phyloP scores from a whole-genome alignment of 495 filamentous ascomycete genomes.

The Diplogelasinospora grovesii region DNA sequence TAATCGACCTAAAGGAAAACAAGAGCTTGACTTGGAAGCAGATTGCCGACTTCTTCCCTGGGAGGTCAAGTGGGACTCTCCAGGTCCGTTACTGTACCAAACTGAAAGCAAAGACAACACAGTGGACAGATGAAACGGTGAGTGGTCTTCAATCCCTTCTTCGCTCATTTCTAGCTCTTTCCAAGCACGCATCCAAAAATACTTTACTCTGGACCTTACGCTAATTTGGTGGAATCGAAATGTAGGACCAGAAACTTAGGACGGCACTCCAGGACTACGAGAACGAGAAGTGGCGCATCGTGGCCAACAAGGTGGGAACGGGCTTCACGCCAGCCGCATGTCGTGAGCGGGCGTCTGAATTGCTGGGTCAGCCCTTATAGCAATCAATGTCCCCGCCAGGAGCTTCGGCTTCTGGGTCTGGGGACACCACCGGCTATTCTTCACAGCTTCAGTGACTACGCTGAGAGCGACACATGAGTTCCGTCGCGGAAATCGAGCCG shows the following conservation, averaged over 20 bases:
- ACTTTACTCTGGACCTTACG: neutral
- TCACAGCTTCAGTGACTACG: slow-evolving; percentile 31
- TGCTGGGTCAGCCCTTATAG: slow-evolving; percentile 46
- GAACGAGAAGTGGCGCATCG: slow-evolving; percentile 80
- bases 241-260: slow-evolving; percentile 68
- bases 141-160: slow-evolving; percentile 24
- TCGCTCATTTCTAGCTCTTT: neutral
- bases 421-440: slow-evolving; percentile 40
- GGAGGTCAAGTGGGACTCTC: slow-evolving; percentile 76
- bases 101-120: slow-evolving; percentile 83
- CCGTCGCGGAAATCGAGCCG: neutral
- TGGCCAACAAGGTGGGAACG: slow-evolving; percentile 78
- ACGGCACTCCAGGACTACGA: slow-evolving; percentile 82
- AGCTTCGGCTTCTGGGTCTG: slow-evolving; percentile 45
- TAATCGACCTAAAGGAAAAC: slow-evolving; percentile 86
- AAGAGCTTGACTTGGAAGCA: slow-evolving; percentile 93
- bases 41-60: slow-evolving; percentile 90
- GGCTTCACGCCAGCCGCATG: slow-evolving; percentile 81
- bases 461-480: slow-evolving; percentile 3
- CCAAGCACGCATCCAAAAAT: neutral
- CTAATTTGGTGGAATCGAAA: neutral
- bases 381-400: slow-evolving; percentile 49
- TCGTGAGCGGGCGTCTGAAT: slow-evolving; percentile 66
- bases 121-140: slow-evolving; percentile 89
- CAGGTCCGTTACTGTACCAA: slow-evolving; percentile 94